Evolutionary conservation across 345 rosid genomes (phyloP).

Genomic region (Citrus australasica): DNA sequence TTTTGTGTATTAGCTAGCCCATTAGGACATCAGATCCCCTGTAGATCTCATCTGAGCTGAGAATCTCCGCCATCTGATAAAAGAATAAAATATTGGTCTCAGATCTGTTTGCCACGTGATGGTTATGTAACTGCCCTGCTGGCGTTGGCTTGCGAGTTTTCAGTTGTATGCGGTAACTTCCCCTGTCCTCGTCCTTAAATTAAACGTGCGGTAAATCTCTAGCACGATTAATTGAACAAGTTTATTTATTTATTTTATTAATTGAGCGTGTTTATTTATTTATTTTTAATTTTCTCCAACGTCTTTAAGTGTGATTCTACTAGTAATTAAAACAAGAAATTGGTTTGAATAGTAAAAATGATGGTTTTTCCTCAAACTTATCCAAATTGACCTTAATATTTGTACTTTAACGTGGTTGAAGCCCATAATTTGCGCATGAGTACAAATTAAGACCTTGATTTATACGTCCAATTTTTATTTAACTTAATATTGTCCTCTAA

Average conservation of each 20-base stretch:
- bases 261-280: too few relatives aligned
- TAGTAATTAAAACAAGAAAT: background rate
- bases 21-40: background rate
- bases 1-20: too few relatives aligned
- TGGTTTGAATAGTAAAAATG: background rate
- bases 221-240: background rate
- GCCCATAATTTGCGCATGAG: background rate
- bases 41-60: background rate
- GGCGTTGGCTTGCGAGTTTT: background rate
- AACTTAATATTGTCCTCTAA: background rate
- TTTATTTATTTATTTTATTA: background rate
- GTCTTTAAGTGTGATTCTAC: background rate
- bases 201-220: constrained; percentile 12
- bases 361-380: background rate
- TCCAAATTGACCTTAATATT: background rate
- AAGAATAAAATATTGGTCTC: background rate
- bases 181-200: background rate
- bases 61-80: background rate
- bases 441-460: background rate
- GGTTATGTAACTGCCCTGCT: background rate
- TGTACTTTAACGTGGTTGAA: background rate
- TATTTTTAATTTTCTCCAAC: too few relatives aligned
- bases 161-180: constrained; percentile 3
- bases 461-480: background rate
- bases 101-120: constrained; percentile 23